Percentiles rank a stretch among this genome's conserved stretches.
phyloP scores from a whole-genome alignment of 371 early-diverging fungal species.

The Circinella umbellata region DNA sequence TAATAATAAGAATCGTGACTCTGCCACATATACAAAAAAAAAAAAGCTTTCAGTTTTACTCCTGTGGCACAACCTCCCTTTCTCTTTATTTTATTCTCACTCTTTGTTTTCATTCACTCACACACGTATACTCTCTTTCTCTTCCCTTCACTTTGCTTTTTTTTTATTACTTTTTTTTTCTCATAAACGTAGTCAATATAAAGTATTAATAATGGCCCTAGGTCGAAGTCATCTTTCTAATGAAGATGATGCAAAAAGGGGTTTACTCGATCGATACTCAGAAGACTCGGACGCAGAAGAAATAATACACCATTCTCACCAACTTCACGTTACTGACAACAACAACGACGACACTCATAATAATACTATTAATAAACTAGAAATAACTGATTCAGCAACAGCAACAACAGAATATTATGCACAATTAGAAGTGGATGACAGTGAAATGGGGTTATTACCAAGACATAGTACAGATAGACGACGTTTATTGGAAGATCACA shows the following conservation, averaged over 20 bases:
- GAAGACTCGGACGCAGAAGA: slow-evolving; percentile 3
- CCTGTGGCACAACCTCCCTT: too few relatives aligned
- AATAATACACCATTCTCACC: not conserved
- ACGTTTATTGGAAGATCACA: slow-evolving; percentile 21
- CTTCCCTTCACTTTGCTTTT: not conserved
- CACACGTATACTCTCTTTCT: not conserved
- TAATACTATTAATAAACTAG: not conserved
- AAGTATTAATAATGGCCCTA: not conserved
- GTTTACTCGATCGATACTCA: not conserved
- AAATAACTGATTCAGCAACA: slow-evolving; percentile 6
- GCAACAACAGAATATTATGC: slow-evolving; percentile 28
- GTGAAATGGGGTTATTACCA: slow-evolving; percentile 19
- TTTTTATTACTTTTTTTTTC: not conserved
- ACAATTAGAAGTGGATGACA: slow-evolving; percentile 46
- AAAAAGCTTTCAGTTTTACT: too few relatives aligned
- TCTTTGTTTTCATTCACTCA: too few relatives aligned
- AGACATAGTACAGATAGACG: slow-evolving; percentile 1
- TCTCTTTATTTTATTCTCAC: too few relatives aligned
- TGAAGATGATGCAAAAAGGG: slow-evolving; percentile 6
- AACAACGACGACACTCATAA: not conserved
- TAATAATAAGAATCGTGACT: too few relatives aligned
- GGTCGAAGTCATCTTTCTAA: slow-evolving; percentile 1
- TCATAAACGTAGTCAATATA: not conserved
- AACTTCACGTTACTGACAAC: not conserved
- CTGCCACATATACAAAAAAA: too few relatives aligned